Evolutionary conservation across 176 grass and related monocot genomes (phyloP), one percentile per base, ranked within the genome.

Genomic region (Cocos nucifera): DNA sequence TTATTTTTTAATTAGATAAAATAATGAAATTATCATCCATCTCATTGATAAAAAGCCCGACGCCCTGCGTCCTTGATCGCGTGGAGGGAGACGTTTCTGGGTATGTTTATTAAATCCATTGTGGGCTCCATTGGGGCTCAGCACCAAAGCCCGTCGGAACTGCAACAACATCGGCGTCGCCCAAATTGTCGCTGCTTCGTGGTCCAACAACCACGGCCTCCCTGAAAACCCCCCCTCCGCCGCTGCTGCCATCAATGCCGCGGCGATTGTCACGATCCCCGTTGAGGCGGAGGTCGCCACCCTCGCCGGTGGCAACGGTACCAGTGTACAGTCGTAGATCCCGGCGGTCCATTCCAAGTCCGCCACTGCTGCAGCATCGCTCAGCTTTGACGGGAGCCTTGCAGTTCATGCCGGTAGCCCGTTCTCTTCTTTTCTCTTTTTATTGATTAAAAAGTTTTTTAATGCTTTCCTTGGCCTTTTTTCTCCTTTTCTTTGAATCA

Each of bases 141-240:
- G 87, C 87, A 98, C 82, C 54, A 98, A 98, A 73, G 87, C 93
- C 10, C 83, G 92, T 26, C 92, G 92, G 72, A 97, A 97, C 84
- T 97, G 92, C 70, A 97, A 87, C 87, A 97, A 97, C 78, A 97
- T 97, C 56, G 92, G 92, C 71, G 87, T 97, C 39, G 92, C 92
- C 26, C 87, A 97, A 81, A 91, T 97, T 66, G 87, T 97, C 8
- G 92, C 92, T 52, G 92, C 92, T 26, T 83, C 92, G 20, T 97
- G 92, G 92, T 97, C 92, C 21, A 21, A 21, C 0, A 59, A 24
- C 67, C 72, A 62, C 62, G 61, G 56, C 61, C 8, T 65, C 78
- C 2, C 73, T 15, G 53, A 23, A 3, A 63, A 80, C 39, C 74
- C 64, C 66, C 57, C 12, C 8, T 39, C 62, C 69, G 67, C 73